Evolutionary conservation across 371 early-diverging fungal genomes (phyloP).

Genomic region (Entomophthora muscae): DNA sequence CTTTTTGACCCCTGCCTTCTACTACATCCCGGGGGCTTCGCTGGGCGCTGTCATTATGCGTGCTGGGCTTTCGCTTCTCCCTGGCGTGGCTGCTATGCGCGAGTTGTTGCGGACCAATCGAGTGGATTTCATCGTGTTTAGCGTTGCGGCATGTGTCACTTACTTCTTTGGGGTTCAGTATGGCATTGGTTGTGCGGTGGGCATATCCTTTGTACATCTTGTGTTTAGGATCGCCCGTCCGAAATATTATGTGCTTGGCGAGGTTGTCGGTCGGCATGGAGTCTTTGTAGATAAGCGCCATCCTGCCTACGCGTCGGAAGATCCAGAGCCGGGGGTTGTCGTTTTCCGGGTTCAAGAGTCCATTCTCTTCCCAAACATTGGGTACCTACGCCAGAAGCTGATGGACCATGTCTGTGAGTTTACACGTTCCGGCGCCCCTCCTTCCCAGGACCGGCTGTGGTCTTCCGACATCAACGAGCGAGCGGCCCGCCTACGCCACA

Average conservation of each 20-base stretch:
- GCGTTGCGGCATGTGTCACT: too few species aligned
- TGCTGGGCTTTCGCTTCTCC: slow-evolving; percentile 25
- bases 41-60: slow-evolving; percentile 61
- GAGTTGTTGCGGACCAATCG: slow-evolving; percentile 11
- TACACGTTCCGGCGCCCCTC: slow-evolving; percentile 9
- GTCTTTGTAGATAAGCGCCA: slow-evolving; percentile 11
- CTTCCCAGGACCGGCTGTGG: slow-evolving; percentile 13
- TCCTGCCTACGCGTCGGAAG: too few species aligned
- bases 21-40: slow-evolving; percentile 50
- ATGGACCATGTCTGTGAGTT: slow-evolving; percentile 12
- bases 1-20: slow-evolving; percentile 53
- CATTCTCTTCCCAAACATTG: slow-evolving; percentile 47
- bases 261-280: slow-evolving; percentile 10
- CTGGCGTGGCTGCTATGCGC: slow-evolving; percentile 3
- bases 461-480: slow-evolving; percentile 10
- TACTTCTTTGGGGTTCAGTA: too few species aligned
- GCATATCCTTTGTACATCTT: slow-evolving; percentile 38
- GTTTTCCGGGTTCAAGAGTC: slow-evolving; percentile 40
- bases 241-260: slow-evolving; percentile 21
- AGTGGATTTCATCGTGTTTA: slow-evolving; percentile 29
- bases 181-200: slow-evolving; percentile 46
- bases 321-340: slow-evolving; percentile 31
- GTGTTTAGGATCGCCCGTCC: slow-evolving; percentile 55
- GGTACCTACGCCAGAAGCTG: slow-evolving; percentile 24
- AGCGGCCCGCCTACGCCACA: neutral